Percentiles rank a stretch among this genome's conserved stretches.
Evolutionary conservation across 495 filamentous ascomycete species (phyloP).

Genomic region (Penicillium ochrochloron): DNA sequence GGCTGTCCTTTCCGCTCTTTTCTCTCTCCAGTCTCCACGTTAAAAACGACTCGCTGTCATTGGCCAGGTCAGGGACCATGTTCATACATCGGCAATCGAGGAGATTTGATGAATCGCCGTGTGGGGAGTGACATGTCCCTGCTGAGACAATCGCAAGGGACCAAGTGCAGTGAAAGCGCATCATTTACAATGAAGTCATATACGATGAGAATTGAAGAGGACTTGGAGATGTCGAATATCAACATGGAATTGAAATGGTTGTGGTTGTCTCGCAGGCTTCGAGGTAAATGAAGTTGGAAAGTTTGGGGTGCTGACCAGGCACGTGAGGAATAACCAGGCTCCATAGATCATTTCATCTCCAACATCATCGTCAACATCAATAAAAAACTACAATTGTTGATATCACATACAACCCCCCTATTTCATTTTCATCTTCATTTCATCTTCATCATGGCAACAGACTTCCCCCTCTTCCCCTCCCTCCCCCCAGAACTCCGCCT

Average conservation of each 20-base stretch:
- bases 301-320: neutral
- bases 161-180: neutral
- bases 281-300: neutral
- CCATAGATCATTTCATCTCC: neutral
- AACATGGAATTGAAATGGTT: neutral
- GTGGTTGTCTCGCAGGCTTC: neutral
- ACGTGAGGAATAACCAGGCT: neutral
- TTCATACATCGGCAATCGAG: neutral
- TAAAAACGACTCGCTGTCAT: neutral
- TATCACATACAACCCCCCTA: neutral
- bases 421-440: too few species aligned
- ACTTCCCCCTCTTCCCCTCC: neutral
- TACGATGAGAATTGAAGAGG: neutral
- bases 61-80: neutral
- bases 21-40: neutral
- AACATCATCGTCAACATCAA: neutral
- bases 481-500: neutral
- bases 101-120: neutral
- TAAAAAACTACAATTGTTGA: neutral
- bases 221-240: neutral
- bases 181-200: neutral
- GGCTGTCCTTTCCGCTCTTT: constrained; percentile 2
- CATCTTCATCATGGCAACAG: neutral
- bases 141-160: neutral
- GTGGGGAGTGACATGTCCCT: neutral